A percentile compares a stretch with the other conserved stretches of the same genome.
Conservation (phyloP, 2,329 filamentous ascomycete genomes). For the Teratosphaeria destructans region DNA sequence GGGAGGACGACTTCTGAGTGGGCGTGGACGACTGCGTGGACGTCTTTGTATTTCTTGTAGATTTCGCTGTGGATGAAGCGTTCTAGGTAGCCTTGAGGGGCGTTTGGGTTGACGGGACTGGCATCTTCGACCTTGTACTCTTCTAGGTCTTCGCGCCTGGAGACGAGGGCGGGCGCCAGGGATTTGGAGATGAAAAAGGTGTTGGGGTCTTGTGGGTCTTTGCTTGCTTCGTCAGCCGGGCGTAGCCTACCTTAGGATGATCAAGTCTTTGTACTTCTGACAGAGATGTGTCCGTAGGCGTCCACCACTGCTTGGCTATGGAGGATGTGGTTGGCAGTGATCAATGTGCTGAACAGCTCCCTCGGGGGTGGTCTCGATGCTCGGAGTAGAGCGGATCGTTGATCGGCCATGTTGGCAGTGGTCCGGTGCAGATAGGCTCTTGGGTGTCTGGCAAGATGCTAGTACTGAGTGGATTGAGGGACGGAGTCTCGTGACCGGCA, state of each 20-base stretch:
- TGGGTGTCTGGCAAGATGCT: background rate
- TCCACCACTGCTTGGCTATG: constrained; percentile 24
- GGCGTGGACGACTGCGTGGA: constrained; percentile 36
- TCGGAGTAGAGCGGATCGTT: constrained; percentile 15
- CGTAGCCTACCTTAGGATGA: background rate
- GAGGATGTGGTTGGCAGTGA: constrained; percentile 28
- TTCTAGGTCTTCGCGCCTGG: constrained; percentile 31
- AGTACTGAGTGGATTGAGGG: background rate
- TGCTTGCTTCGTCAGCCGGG: background rate
- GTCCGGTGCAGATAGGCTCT: background rate
- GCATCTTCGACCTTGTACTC: constrained; percentile 36
- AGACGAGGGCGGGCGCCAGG: constrained; percentile 35
- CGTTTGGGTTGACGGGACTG: constrained; percentile 16
- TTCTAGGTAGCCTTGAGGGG: constrained; percentile 28
- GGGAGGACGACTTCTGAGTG: constrained; percentile 34
- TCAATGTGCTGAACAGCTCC: constrained; percentile 23
- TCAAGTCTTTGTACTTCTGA: constrained; percentile 14
- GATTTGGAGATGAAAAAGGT: constrained; percentile 37
- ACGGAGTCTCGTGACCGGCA: background rate
- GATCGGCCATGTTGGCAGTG: background rate
- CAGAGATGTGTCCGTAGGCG: constrained; percentile 26
- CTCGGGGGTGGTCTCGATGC: constrained; percentile 18
- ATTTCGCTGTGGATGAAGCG: constrained; percentile 35
- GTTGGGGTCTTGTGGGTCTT: constrained; percentile 19
- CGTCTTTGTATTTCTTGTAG: constrained; percentile 34